Base-by-base conservation (phyloP, 1,284 basidiomycete genomes). In the Phellopilus nigrolimitatus region DNA sequence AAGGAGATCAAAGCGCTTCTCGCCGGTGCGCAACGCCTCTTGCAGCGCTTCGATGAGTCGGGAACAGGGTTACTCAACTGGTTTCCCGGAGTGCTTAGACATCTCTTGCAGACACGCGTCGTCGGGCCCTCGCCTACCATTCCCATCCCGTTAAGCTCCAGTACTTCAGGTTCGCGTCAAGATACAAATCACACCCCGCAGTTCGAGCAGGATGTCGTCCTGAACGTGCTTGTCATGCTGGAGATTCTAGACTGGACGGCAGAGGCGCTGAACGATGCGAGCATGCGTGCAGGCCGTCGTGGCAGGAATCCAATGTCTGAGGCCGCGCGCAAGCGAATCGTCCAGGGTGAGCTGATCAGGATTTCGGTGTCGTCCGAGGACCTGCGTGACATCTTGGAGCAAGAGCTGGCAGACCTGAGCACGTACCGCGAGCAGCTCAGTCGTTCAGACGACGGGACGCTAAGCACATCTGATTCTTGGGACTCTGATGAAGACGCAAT, bases 141-240 rank as follows among this genome's bases (percentile, higher is more conserved):
- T n/a, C n/a, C n/a, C 8, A 4, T 17, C 8, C 3, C 42, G 7
- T 44, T 28, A 19, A 30, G 8, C 5, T 7, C n/a, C n/a, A n/a
- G n/a, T n/a, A n/a, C n/a, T n/a, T n/a, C n/a, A n/a, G n/a, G n/a
- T n/a, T n/a, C n/a, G n/a, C n/a, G n/a, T n/a, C 22, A 10, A 47
- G 33, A 24, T 3, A 10, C 22, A 15, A 47, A 21, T 5, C 13
- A 42, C 8, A 22, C 5, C 24, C 10, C 8, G 6, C 31, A 24
- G 8, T 3, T 37, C 13, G 51, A 52, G 17, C 43, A 37, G 8
- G 37, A 24, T 17, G 19, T 44, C 10, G 45, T 47, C 13, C 36
- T 52, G 15, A 38, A 43, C 28, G 43, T 52, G 19, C 25, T 52
- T 13, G 44, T 41, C 28, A 52, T 52, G 51, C 51, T 52, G 17